Evolutionary conservation across 2,329 filamentous ascomycete species (phyloP).

Genomic region (Neofusicoccum cordaticola): DNA sequence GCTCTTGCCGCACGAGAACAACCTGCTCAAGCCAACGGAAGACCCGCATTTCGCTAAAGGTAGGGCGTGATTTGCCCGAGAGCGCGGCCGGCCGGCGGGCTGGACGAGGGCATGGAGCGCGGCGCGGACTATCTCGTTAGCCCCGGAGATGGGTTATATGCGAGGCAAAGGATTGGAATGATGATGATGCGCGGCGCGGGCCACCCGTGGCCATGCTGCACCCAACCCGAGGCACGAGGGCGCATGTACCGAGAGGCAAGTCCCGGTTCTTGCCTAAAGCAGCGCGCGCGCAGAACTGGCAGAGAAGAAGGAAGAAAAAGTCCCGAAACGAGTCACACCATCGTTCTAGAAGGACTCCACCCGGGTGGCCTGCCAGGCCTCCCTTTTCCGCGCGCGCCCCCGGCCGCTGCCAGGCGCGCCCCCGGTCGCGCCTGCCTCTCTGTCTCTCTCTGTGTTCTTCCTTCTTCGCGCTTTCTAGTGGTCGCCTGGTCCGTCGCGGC

Average conservation of each 20-base stretch:
- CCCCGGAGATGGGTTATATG: not conserved
- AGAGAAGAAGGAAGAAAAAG: not conserved
- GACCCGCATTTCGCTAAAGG: conserved; percentile 9
- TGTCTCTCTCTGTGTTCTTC: not conserved
- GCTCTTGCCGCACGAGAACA: not conserved
- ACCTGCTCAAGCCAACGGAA: not conserved
- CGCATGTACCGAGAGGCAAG: too few relatives aligned
- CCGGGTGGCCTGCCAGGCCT: not conserved
- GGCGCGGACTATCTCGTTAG: not conserved
- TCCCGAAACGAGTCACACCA: conserved; percentile 12
- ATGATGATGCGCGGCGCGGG: not conserved
- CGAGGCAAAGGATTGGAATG: not conserved
- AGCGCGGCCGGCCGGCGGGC: not conserved
- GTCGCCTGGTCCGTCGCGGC: too few relatives aligned
- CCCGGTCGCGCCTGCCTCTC: not conserved
- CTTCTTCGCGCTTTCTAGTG: not conserved
- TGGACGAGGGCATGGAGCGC: not conserved
- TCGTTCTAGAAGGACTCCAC: conserved; percentile 16
- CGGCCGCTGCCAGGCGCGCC: not conserved
- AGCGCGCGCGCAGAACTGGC: not conserved
- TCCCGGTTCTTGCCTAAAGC: too few relatives aligned
- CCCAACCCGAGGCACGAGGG: not conserved
- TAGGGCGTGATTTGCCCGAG: not conserved
- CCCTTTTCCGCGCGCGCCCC: not conserved
- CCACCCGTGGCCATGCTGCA: too few relatives aligned